Evolutionary conservation across 1,139 yeast genomes (phyloP), one percentile per base, ranked within the genome.

Genomic region (Suzukiozyma palmioleophila): DNA sequence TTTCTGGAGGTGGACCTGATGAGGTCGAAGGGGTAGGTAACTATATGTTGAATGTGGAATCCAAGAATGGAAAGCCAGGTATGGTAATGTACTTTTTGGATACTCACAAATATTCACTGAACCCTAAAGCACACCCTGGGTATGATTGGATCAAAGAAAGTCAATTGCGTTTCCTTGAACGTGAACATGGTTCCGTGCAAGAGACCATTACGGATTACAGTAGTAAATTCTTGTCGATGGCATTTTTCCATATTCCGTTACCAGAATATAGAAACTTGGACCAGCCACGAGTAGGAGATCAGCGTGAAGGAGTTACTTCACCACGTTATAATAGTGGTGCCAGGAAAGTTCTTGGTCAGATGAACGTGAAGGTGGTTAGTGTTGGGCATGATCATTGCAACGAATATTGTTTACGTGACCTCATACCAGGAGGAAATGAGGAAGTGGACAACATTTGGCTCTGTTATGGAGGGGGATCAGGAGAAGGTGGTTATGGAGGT

Each of bases 371-470:
- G 25, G 86, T 85, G 0, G 77, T 80, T 0, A 73, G 84, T 40
- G 95, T 86, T 8, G 97, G 98, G 0, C 98, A 92, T 58, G 97
- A 92, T 54, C 97, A 92, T 56, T 85, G 88, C 49, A 92, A 92
- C 57, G 97, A 92, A 55, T 92, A 77, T 57, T 92, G 98, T 59
- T 62, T 85, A 33, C 62, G 68, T 39, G 83, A 81, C 46, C 48
- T 58, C 8, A 42, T 52, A 39, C 45, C 55, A 13, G 58, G 56
- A 21, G 54, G 58, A 12, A 46, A 47, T 21, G 46, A 46, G 8
- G 59, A 62, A 3, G 58, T 65, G 25, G 66, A 72, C 36, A 70
- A 73, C 34, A 64, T 87, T 27, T 87, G 96, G 95, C 64, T 90
- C 32, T 92, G 98, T 54, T 88, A 86, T 53, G 97, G 96, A 2